Evolutionary conservation across 176 grass and related monocot genomes (phyloP), one percentile per base, ranked within the genome.

Genomic region (Oryza meyeriana): DNA sequence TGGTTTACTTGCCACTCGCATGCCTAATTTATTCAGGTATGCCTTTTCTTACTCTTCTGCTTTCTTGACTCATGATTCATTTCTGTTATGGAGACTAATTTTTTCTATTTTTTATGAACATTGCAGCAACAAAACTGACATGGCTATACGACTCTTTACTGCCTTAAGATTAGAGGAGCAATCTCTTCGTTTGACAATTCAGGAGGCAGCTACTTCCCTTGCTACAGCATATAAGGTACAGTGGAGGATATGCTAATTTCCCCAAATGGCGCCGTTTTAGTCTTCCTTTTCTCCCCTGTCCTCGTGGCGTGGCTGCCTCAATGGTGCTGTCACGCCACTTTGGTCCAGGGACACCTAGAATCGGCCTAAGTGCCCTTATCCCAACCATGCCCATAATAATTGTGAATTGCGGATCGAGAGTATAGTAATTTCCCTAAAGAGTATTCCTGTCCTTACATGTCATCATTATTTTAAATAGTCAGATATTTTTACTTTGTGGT

Each of bases 11-110:
- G 90, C 90, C 20, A 94, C 95, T 87, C 90, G 95, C 36, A 75
- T 97, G 90, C 95, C 95, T 79, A 92, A 97, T 90, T 90, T 97
- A 79, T 97, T 97, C 86, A 97, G 90, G 95, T 74, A 88, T 30
- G 88, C 55, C 36, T 61, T 71, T 44, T 55, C 61, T 68, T 79
- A 59, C 61, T 61, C 33, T 27, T 55, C 3, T 83, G 65, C 20
- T 72, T 81, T 35, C 11, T 75, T 44, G 52, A 2, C 59, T 81
- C 45, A 26, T 82, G 36, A 58, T 83, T 72, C 47, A 45, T 69
- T 80, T 40, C 4, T 81, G 71, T 61, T 69, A 74, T 67, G 78
- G 57, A 39, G 28, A 84, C 79, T 67, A 38, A 61, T 45, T 29
- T 71, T 82, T 75, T 24, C 30, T 75, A 14, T 12, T 63, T 57